Conservation (phyloP, 768 basidiomycete genomes). For the Scleroderma citrinum region DNA sequence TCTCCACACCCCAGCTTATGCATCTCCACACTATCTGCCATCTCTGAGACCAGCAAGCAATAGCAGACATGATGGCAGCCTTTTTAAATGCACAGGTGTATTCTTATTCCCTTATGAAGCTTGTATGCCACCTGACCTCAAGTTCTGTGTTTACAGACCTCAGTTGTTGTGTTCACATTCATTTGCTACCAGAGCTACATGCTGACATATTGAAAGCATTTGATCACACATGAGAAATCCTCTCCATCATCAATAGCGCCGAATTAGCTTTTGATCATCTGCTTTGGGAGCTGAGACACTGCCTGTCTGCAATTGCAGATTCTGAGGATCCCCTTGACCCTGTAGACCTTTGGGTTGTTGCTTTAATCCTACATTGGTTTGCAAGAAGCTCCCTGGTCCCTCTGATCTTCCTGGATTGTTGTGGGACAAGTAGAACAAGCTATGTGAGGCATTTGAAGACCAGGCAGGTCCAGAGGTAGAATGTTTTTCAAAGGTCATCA, state of each 20-base stretch:
- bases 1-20: slow-evolving; percentile 40
- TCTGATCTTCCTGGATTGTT: too few relatives aligned
- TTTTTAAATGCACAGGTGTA: slow-evolving; percentile 45
- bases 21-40: slow-evolving; percentile 34
- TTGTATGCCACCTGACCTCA: too few relatives aligned
- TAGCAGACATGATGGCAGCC: slow-evolving; percentile 38
- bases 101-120: too few relatives aligned
- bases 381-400: slow-evolving; percentile 37
- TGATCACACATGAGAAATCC: slow-evolving; percentile 17
- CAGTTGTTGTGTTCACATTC: slow-evolving; percentile 21
- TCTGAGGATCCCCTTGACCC: slow-evolving; percentile 18
- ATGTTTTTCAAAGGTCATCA: slow-evolving; percentile 28
- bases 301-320: slow-evolving; percentile 25
- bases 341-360: slow-evolving; percentile 33
- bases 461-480: slow-evolving; percentile 23
- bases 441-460: slow-evolving; percentile 25
- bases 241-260: too few relatives aligned
- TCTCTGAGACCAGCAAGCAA: slow-evolving; percentile 37
- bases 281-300: slow-evolving; percentile 34
- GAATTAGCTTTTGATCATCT: slow-evolving; percentile 20
- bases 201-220: slow-evolving; percentile 20
- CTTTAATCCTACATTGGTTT: slow-evolving; percentile 54
- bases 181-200: slow-evolving; percentile 24
- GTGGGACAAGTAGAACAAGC: too few relatives aligned
- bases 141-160: slow-evolving; percentile 30